Evolutionary conservation across 768 basidiomycete species (phyloP), one percentile per base, ranked within the genome.

Genomic region (Pleurotus sapidus): DNA sequence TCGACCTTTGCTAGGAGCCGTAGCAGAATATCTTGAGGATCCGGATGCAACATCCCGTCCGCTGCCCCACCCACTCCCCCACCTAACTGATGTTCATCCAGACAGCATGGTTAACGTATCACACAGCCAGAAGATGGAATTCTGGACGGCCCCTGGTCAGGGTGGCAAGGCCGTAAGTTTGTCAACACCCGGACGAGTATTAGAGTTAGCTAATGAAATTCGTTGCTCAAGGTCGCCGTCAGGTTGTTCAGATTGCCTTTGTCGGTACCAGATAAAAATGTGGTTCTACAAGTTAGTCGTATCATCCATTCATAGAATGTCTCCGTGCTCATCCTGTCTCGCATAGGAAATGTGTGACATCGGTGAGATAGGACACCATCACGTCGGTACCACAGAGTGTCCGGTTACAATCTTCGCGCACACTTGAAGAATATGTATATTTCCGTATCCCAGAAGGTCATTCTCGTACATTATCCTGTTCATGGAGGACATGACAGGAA

Each of bases 1-100:
- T 30, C 25, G 59, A 40, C 59, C 59, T n/a, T 30, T 12, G n/a
- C 43, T 51, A 49, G 46, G 42, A 12, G 46, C 47, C 5, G 38
- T 56, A 34, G n/a, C 8, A 2, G 23, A n/a, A 12, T 51, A 39
- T 42, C 15, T 58, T 51, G 17, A 49, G 25, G 20, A 49, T 8
- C 42, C 42, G n/a, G 15, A n/a, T 5, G 8, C 7, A 43, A 5
- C 42, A 43, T 43, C 15, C 18, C n/a, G 15, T 5, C 42, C 42
- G 5, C 15, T n/a, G 6, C n/a, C 42, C n/a, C 15, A n/a, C 15
- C n/a, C 18, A n/a, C 42, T 43, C 6, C 42, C 42, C 18, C n/a
- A n/a, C 12, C 14, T 43, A 20, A 43, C n/a, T 5, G 18, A 43
- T 11, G 6, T 43, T 20, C 15, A n/a, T n/a, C 42, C n/a, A 15